A percentile compares a stretch with the other conserved stretches of the same genome.
These are phyloP conservation scores for Cyclotella sp. DNA, from an alignment of 108 stramenopile species.

Conservation along the genomic window DNA sequence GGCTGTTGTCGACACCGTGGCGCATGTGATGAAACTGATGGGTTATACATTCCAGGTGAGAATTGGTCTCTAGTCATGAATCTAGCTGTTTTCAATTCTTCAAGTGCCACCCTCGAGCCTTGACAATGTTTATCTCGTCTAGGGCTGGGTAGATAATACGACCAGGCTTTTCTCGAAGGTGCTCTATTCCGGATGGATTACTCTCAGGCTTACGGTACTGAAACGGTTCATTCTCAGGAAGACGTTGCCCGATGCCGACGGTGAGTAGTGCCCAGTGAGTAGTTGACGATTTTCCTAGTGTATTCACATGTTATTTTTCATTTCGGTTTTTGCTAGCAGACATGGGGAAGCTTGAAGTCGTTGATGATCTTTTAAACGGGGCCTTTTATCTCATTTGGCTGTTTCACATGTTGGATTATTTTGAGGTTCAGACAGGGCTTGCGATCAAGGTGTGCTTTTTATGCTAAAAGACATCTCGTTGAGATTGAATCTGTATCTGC, in stretches of 20 bases:
- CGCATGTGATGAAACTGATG: conserved; percentile 26
- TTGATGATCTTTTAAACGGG: conserved; percentile 66
- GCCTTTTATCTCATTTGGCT: conserved; percentile 28
- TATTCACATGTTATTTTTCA: conserved; percentile 10
- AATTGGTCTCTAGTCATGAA: too few relatives aligned
- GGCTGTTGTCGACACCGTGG: conserved; percentile 22
- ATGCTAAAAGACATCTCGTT: too few relatives aligned
- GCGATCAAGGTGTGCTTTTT: conserved; percentile 48
- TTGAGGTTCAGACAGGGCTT: conserved; percentile 66
- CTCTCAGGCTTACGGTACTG: conserved; percentile 31
- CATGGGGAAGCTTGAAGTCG: conserved; percentile 53
- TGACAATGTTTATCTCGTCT: too few relatives aligned
- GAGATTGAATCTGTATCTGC: too few relatives aligned
- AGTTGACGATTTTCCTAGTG: not conserved
- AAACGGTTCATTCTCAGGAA: conserved; percentile 53
- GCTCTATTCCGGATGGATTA: conserved; percentile 59
- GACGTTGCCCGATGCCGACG: conserved; percentile 18
- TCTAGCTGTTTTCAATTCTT: too few relatives aligned
- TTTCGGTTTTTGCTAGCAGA: conserved; percentile 23
- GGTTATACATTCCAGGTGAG: conserved; percentile 25
- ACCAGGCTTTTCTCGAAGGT: conserved; percentile 53
- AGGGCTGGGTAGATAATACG: conserved; percentile 21
- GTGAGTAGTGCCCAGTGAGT: not conserved
- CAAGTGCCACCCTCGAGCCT: too few relatives aligned
- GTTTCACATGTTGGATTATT: conserved; percentile 55